Percentiles rank a stretch among this genome's conserved stretches.
phyloP scores from a whole-genome alignment of 1,284 basidiomycete species.

The Marasmius fiardii region DNA sequence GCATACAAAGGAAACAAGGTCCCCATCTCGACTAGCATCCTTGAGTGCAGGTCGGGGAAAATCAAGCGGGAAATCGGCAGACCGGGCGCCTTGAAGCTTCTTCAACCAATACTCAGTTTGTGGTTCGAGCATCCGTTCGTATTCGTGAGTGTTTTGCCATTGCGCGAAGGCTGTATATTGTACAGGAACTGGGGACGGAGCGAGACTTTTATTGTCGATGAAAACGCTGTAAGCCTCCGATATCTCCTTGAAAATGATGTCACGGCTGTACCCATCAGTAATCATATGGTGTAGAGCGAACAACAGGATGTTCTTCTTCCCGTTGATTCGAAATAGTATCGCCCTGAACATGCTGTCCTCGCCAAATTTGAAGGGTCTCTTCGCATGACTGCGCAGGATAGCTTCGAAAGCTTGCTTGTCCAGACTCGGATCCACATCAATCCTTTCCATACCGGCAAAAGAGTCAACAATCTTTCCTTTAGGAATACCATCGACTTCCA shows the following conservation, averaged over 20 bases:
- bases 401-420: background rate
- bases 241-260: conserved; percentile 1
- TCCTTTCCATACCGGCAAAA: background rate
- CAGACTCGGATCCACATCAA: background rate
- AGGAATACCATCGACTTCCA: background rate
- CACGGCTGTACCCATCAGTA: background rate
- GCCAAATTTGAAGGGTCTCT: background rate
- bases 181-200: background rate
- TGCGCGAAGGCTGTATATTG: conserved; percentile 2
- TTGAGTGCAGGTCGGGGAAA: background rate
- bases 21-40: background rate
- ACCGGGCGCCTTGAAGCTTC: background rate
- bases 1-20: background rate
- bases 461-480: background rate
- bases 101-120: conserved; percentile 1
- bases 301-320: background rate
- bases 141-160: conserved; percentile 1
- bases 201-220: background rate
- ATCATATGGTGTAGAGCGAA: conserved; percentile 4
- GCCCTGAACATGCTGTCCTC: background rate
- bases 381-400: background rate
- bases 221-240: background rate
- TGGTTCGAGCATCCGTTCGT: background rate
- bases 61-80: conserved; percentile 1
- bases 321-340: background rate